phyloP scores from a whole-genome alignment of 2,329 filamentous ascomycete species.

The Thelonectria discophora region DNA sequence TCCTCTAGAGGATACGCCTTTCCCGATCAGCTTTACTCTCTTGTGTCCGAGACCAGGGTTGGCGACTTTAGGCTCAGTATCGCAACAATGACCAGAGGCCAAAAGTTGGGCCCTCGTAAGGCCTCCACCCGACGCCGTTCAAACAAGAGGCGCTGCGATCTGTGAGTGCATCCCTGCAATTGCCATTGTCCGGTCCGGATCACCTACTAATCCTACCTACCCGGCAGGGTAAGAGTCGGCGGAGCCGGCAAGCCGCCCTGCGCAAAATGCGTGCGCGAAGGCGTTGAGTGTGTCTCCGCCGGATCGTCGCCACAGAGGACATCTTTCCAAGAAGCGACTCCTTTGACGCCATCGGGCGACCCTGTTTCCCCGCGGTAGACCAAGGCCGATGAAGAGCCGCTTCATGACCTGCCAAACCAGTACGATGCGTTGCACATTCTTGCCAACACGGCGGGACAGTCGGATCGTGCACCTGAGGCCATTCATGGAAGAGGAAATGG shows the following conservation, averaged over 20 bases:
- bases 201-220: too few species aligned
- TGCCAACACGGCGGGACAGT: conserved; percentile 18
- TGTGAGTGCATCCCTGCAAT: conserved; percentile 8
- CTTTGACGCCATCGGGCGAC: conserved; percentile 16
- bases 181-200: neutral
- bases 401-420: conserved; percentile 12
- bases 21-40: conserved; percentile 7
- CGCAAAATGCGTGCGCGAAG: conserved; percentile 25
- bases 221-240: conserved; percentile 10
- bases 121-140: conserved; percentile 24
- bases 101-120: conserved; percentile 26
- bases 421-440: conserved; percentile 17
- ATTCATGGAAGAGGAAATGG: neutral
- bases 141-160: conserved; percentile 24
- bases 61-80: neutral
- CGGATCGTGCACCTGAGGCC: neutral
- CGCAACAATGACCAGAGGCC: conserved; percentile 22
- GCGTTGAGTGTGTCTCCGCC: conserved; percentile 20
- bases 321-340: conserved; percentile 4
- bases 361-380: conserved; percentile 17
- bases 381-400: conserved; percentile 8
- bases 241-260: conserved; percentile 23
- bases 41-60: conserved; percentile 5
- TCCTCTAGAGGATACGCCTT: neutral
- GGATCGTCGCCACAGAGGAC: conserved; percentile 12